phyloP scores from a whole-genome alignment of 306 rosid genomes.

The Fragaria ananassa region DNA sequence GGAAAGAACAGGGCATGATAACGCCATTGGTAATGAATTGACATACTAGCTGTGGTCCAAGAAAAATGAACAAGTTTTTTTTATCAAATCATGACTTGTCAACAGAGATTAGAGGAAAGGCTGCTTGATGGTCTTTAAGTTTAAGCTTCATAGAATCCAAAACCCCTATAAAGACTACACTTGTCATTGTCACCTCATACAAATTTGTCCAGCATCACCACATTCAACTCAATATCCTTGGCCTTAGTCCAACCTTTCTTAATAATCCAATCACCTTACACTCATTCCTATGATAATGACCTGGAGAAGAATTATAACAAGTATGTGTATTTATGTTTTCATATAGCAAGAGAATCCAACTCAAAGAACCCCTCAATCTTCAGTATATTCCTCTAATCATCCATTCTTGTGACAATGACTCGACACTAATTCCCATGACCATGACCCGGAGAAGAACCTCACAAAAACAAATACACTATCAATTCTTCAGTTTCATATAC shows the following conservation, averaged over 20 bases:
- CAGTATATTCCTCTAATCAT: neutral
- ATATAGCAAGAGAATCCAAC: neutral
- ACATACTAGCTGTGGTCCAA: neutral
- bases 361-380: neutral
- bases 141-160: slow-evolving; percentile 1
- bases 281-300: neutral
- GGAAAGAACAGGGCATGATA: neutral
- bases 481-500: neutral
- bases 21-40: neutral
- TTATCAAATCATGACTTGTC: neutral
- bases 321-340: neutral
- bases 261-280: neutral
- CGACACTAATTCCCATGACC: neutral
- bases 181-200: neutral
- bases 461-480: neutral
- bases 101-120: neutral
- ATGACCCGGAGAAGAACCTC: neutral
- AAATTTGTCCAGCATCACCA: neutral
- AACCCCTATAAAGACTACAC: neutral
- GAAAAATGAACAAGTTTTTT: neutral
- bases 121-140: neutral
- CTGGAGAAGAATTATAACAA: slow-evolving; percentile 1
- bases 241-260: neutral
- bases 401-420: neutral
- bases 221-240: neutral